A percentile compares a stretch with the other conserved stretches of the same genome.
Evolutionary conservation across 768 basidiomycete species (phyloP).

Genomic region (Fomitopsis pulvina): DNA sequence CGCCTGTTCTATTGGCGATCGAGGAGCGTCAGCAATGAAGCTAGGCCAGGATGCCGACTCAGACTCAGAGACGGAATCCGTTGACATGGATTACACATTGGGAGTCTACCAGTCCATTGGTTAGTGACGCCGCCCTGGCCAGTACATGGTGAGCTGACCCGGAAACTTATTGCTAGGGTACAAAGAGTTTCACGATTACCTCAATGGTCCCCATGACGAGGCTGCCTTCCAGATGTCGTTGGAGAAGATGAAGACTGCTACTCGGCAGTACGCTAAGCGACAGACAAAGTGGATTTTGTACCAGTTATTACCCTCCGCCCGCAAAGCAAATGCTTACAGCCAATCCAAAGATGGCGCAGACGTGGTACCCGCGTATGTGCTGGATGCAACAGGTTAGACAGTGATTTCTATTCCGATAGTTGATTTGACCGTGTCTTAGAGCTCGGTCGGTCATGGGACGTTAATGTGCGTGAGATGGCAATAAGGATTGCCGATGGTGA

Average conservation of each 20-base stretch:
- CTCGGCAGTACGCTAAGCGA: constrained; percentile 84
- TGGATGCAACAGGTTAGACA: constrained; percentile 62
- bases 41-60: neutral
- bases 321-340: constrained; percentile 35
- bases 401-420: neutral
- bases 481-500: constrained; percentile 42
- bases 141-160: neutral
- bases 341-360: constrained; percentile 15
- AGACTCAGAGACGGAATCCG: neutral
- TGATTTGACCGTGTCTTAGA: constrained; percentile 24
- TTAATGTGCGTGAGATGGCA: constrained; percentile 47
- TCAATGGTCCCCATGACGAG: constrained; percentile 35
- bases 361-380: constrained; percentile 45
- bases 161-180: constrained; percentile 52
- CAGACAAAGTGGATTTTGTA: constrained; percentile 92
- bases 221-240: constrained; percentile 48
- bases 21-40: neutral
- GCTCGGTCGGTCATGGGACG: constrained; percentile 51
- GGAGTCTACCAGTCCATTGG: constrained; percentile 97
- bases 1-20: too few species aligned
- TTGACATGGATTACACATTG: constrained; percentile 52
- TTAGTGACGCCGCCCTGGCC: constrained; percentile 20
- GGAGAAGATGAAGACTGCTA: constrained; percentile 79
- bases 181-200: constrained; percentile 77
- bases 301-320: constrained; percentile 74